Base-by-base conservation (phyloP, 805 yeast genomes). In the Saccharomycopsis sp. region DNA sequence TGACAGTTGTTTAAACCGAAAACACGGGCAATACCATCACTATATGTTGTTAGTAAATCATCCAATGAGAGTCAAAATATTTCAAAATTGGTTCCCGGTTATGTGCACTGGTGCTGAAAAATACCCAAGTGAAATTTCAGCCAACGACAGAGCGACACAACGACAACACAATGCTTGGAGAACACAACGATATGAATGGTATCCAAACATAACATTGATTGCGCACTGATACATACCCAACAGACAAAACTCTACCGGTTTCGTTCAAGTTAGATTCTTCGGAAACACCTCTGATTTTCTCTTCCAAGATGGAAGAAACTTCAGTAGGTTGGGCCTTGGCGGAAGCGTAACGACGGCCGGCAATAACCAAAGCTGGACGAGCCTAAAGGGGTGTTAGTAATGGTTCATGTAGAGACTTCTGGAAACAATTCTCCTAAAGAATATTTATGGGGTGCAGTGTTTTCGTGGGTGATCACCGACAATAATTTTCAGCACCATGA, bases 21-120 rank as follows among this genome's bases (percentile, higher is more conserved):
- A 74, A 94, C 97, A 86, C 98, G 96, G 77, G 99, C 99, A 76
- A 94, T 94, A 94, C 99, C 99, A 80, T 94, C 99, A 88, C 99
- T 85, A 72, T 15, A 65, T 55, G 38, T 57, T 62, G 75, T 78
- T 76, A 77, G 80, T 76, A 76, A 29, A 29, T 29, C 5, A 12
- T 29, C 38, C 38, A 7, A 7, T 29, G 38, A 29, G 12, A 29
- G 38, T 47, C 14, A 2, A 2, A 47, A n/a, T n/a, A n/a, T n/a
- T n/a, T n/a, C 8, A 35, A 35, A 35, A 35, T 35, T 35, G 41
- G 8, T 35, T 35, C 41, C 14, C 22, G 34, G 19, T 52, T 52
- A 52, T 19, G 25, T 29, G 42, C 8, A 3, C 3, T 19, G 17
- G 3, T 7, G 19, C 15, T 20, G 20, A 35, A 55, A 22, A 9